Evolutionary conservation across 1,284 basidiomycete genomes (phyloP), one percentile per base, ranked within the genome.

Genomic region (Trichosporon inkin): DNA sequence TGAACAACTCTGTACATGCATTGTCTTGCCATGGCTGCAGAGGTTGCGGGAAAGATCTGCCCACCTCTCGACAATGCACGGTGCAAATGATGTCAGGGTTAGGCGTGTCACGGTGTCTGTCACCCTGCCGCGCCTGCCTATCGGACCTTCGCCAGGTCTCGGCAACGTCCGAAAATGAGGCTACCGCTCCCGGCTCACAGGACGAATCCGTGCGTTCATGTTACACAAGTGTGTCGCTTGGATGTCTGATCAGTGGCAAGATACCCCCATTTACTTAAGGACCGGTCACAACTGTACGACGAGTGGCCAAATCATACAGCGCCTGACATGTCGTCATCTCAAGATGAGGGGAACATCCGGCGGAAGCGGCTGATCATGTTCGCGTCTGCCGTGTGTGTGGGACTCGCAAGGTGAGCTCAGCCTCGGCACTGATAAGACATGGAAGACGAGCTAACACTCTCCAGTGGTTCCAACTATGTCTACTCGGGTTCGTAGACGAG

Each of bases 401-500:
- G 64, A n/a, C 57, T 65, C 0, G 64, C 58, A 0, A 65, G 64
- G 61, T 62, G 56, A 44, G 62, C 47, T n/a, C 1, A 5, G 3
- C 17, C 17, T 11, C 17, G 55, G 13, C 28, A 22, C 4, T 17
- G 35, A n/a, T 17, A n/a, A 36, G 17, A 32, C 22, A 32, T 20
- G 10, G 16, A 32, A 1, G 10, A 2, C 13, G 17, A 19, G 32
- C 32, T 40, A 14, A 51, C 47, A 52, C 35, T 14, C n/a, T 4
- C 3, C 53, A 64, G 63, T 17, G 87, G 87, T 28, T 87, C 87
- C 8, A 87, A 87, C 68, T 88, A 88, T 81, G 87, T 88, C 19
- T 61, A 62, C 55, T 60, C 58, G 24, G 63, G 63, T 64, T 19
- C 4, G 60, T 64, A 3, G 22, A 20, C 11, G n/a, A 53, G 13